These are phyloP conservation scores for Clohesyomyces aquaticus DNA, from an alignment of 495 filamentous ascomycete genomes.

Conservation along the genomic window DNA sequence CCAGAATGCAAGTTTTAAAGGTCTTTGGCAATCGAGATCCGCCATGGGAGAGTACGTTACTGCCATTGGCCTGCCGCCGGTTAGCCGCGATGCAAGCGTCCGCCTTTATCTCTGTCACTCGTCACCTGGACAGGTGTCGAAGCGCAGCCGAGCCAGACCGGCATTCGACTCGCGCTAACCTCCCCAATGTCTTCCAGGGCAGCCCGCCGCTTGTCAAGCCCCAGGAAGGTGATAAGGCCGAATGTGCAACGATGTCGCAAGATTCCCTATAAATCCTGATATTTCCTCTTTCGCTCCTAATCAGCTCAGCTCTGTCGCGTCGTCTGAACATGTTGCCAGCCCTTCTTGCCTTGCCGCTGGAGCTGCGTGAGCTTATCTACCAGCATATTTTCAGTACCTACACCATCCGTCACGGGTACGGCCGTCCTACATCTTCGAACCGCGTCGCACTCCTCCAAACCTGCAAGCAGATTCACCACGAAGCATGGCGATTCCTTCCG, in stretches of 20 bases:
- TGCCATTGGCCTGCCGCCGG: too few relatives aligned
- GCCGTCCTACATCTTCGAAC: not conserved
- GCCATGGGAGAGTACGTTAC: not conserved
- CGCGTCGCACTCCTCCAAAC: conserved; percentile 32
- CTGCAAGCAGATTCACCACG: conserved; percentile 21
- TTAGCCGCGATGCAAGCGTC: too few relatives aligned
- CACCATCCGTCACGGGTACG: conserved; percentile 25
- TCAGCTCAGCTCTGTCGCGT: not conserved
- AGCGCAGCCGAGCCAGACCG: too few relatives aligned
- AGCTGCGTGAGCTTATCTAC: conserved; percentile 36
- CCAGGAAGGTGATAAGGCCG: too few relatives aligned
- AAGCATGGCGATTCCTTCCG: conserved; percentile 29
- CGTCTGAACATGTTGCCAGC: conserved; percentile 13
- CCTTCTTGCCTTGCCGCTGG: conserved; percentile 28
- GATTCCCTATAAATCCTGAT: too few relatives aligned
- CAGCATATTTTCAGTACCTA: conserved; percentile 25
- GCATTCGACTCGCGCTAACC: too few relatives aligned
- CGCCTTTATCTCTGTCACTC: too few relatives aligned
- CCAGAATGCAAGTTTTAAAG: conserved; percentile 1
- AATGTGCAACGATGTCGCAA: too few relatives aligned
- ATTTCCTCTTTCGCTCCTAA: not conserved
- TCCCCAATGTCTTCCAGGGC: too few relatives aligned
- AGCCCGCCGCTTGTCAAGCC: too few relatives aligned
- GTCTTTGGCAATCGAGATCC: too few relatives aligned
- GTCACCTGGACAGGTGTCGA: too few relatives aligned